Conservation (phyloP, 345 rosid genomes). For the Cardamine resedifolia region DNA sequence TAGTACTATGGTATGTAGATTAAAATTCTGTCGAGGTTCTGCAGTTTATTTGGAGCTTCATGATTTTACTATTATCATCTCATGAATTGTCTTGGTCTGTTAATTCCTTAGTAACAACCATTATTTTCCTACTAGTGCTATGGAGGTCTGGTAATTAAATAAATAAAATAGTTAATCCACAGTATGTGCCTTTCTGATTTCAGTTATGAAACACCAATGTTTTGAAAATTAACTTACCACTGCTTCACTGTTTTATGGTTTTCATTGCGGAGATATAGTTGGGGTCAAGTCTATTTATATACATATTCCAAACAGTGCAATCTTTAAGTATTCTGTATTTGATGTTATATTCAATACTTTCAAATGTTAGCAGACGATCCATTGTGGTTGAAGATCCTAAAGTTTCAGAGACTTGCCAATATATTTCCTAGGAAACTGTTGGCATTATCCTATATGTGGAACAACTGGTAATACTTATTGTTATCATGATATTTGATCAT, state of each 20-base stretch:
- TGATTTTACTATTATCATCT: background rate
- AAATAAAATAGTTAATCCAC: background rate
- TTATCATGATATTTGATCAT: background rate
- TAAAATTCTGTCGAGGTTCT: background rate
- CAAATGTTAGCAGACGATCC: background rate
- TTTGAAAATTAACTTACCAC: background rate
- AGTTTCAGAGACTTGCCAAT: background rate
- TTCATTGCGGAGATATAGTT: background rate
- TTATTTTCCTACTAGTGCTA: background rate
- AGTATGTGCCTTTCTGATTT: background rate
- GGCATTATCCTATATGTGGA: background rate
- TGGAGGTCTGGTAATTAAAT: background rate
- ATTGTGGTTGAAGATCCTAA: background rate
- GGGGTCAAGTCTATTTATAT: background rate
- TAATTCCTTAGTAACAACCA: background rate
- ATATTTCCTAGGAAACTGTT: background rate
- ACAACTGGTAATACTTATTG: background rate
- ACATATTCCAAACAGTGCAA: background rate
- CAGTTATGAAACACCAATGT: background rate
- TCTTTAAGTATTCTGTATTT: background rate
- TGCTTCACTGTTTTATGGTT: background rate
- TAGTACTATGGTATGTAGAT: slow-evolving; percentile 5
- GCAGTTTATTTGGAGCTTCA: slow-evolving; percentile 22
- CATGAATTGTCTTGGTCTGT: background rate
- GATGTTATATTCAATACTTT: background rate